Evolutionary conservation across 805 yeast genomes (phyloP), one percentile per base, ranked within the genome.

Genomic region (Teunomyces barrocoloradensis): DNA sequence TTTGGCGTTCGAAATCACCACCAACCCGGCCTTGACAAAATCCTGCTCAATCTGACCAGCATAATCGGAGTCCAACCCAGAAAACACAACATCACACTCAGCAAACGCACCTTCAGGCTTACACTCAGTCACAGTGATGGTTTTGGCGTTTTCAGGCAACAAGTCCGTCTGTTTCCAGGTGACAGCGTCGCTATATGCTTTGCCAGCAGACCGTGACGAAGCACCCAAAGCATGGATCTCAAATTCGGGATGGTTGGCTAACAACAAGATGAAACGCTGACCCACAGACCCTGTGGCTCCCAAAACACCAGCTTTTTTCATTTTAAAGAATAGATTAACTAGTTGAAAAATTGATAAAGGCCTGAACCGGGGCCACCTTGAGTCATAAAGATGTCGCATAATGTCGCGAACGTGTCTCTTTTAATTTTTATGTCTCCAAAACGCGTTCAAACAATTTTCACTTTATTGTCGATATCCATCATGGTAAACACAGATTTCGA

Each of bases 221-320:
- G 99, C 99, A 57, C 99, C 99, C 46, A 94, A 74, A 6, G 82
- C 94, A 48, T 79, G 77, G 39, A 94, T 70, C 66, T 89, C 89
- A 60, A 94, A 90, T 51, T 89, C 89, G 21, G 98, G 98, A 65
- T 94, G 97, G 52, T 87, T 73, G 2, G 90, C 79, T 53, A 94
- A 75, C 42, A 94, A 74, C 42, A 92, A 74, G 51, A 94, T 91
- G 65, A 94, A 94, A 58, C 98, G 80, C 70, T 94, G 99, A 48
- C 99, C 99, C 33, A 94, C 99, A 37, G 96, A 84, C 45, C 99
- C 99, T 10, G 99, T 92, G 55, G 98, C 98, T 43, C 99, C 99
- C 52, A 92, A 77, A 57, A 94, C 97, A 74, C 99, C 99, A 18
- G 82, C 85, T 66, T 78, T 79, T 52, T 65, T 75, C 46, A 46